Evolutionary conservation across 768 basidiomycete genomes (phyloP).

Genomic region (Cyclocybe cylindracea): DNA sequence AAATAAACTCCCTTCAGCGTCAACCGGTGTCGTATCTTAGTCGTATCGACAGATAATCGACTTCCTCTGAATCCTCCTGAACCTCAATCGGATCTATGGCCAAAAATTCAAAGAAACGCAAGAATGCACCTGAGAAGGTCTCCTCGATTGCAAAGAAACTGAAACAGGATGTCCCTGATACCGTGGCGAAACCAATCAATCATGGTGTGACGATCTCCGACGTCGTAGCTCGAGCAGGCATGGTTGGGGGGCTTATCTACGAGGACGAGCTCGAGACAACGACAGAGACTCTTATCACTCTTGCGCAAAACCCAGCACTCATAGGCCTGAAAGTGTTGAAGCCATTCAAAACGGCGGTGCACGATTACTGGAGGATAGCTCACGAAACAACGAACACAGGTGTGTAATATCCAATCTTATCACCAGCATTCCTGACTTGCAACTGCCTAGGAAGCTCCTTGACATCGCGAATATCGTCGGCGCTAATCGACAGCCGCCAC

Average conservation of each 20-base stretch:
- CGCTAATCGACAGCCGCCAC: conserved; percentile 44
- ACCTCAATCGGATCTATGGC: conserved; percentile 10
- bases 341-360: conserved; percentile 36
- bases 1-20: no score
- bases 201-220: neutral
- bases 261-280: conserved; percentile 39
- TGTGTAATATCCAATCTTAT: conserved; percentile 11
- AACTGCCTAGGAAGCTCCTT: conserved; percentile 29
- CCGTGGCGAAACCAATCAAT: neutral
- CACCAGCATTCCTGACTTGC: neutral
- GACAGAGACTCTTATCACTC: conserved; percentile 31
- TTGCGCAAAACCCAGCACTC: conserved; percentile 31
- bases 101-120: conserved; percentile 25
- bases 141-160: conserved; percentile 14
- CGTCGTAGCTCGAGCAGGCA: neutral
- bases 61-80: no score
- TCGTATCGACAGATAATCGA: no score
- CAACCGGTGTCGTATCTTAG: no score
- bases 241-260: conserved; percentile 34
- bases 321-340: conserved; percentile 34
- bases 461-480: conserved; percentile 39
- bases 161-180: conserved; percentile 4
- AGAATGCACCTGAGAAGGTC: conserved; percentile 13
- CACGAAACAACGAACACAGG: conserved; percentile 33
- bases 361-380: conserved; percentile 38